Percentiles rank a stretch among this genome's conserved stretches.
phyloP scores from a whole-genome alignment of 169 alveolate genomes.

The Plasmodium vinckei region DNA sequence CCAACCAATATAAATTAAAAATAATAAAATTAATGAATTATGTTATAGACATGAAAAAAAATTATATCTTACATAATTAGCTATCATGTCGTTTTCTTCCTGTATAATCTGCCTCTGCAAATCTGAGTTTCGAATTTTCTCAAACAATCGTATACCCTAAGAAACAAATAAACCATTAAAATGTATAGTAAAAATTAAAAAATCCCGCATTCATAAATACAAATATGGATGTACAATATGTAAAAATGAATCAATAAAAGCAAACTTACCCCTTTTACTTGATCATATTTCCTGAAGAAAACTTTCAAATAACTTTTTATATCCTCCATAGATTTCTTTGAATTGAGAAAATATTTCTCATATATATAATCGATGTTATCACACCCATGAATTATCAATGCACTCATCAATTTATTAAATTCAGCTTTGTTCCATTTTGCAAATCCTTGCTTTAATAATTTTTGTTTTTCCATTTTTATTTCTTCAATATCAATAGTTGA shows the following conservation, averaged over 20 bases:
- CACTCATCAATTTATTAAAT: conserved; percentile 57
- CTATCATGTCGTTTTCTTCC: conserved; percentile 53
- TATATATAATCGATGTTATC: conserved; percentile 43
- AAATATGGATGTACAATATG: too few species aligned
- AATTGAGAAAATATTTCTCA: conserved; percentile 48
- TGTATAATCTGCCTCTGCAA: conserved; percentile 48
- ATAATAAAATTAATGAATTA: neutral
- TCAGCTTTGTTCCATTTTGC: conserved; percentile 69
- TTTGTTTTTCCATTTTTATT: conserved; percentile 37
- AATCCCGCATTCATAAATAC: neutral
- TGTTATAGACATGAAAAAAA: neutral
- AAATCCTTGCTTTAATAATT: conserved; percentile 43
- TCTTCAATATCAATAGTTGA: conserved; percentile 42
- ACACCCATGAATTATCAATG: conserved; percentile 35
- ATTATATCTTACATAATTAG: conserved; percentile 27
- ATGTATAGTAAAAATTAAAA: neutral
- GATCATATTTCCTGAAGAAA: conserved; percentile 39
- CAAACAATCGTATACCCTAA: conserved; percentile 50
- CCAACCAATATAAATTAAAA: neutral
- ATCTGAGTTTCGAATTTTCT: conserved; percentile 45
- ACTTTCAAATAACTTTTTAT: conserved; percentile 43
- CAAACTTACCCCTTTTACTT: conserved; percentile 55
- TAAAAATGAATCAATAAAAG: neutral
- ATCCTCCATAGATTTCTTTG: conserved; percentile 58
- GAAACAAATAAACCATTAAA: neutral